Percentiles rank a stretch among this genome's conserved stretches.
Evolutionary conservation across 768 basidiomycete genomes (phyloP).

Genomic region (Cubamyces lactineus): DNA sequence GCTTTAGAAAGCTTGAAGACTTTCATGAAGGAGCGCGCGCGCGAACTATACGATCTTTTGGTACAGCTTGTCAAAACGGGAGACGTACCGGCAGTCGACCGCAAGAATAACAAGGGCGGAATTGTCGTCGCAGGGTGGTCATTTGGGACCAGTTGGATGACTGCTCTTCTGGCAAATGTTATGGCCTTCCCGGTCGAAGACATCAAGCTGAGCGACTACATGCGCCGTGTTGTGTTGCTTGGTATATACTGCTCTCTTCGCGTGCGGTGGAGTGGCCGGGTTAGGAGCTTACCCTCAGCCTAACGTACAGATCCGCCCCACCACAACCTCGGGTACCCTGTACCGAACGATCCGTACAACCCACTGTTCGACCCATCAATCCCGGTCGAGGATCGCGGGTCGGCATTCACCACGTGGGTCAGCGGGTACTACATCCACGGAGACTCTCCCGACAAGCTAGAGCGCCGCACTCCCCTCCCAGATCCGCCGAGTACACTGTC

Average conservation of each 20-base stretch:
- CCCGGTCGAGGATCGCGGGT: background rate
- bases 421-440: constrained; percentile 20
- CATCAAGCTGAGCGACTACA: constrained; percentile 11
- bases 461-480: constrained; percentile 7
- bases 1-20: background rate
- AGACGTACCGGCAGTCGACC: background rate
- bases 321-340: constrained; percentile 7
- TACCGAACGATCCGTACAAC: background rate
- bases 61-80: constrained; percentile 2
- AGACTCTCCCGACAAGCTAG: constrained; percentile 14
- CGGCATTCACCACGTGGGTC: constrained; percentile 3
- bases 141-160: constrained; percentile 9
- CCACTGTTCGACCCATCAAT: background rate
- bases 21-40: constrained; percentile 16
- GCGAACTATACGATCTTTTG: constrained; percentile 13
- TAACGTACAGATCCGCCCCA: background rate
- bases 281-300: too few species aligned
- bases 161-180: constrained; percentile 21
- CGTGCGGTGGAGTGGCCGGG: too few species aligned
- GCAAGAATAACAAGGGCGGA: constrained; percentile 8
- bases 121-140: constrained; percentile 26
- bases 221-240: constrained; percentile 19
- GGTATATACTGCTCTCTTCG: too few species aligned
- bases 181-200: constrained; percentile 7
- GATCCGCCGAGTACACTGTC: constrained; percentile 20